Conservation (phyloP, 192 early-diverging fungal species). For the Mortierella alpina region DNA sequence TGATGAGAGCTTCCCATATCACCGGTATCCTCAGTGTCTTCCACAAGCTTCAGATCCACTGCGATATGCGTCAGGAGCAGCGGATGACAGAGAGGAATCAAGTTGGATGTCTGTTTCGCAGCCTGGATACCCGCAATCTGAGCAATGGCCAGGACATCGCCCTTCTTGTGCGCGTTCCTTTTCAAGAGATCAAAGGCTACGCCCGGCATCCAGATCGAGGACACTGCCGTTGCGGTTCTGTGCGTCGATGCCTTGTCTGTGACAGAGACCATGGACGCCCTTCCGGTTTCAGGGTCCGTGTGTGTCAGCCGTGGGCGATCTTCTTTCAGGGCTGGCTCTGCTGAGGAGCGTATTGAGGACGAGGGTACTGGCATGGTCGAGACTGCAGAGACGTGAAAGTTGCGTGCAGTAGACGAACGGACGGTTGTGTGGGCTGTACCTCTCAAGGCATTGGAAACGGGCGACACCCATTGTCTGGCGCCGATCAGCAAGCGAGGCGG, state of each 20-base stretch:
- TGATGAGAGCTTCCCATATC: background rate
- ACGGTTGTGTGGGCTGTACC: background rate
- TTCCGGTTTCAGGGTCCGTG: slow-evolving; percentile 75
- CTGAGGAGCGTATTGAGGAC: background rate
- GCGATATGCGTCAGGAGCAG: slow-evolving; percentile 75
- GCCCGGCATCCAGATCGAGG: slow-evolving; percentile 73
- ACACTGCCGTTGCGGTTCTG: slow-evolving; percentile 80
- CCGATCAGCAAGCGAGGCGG: too few relatives aligned
- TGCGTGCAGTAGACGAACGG: background rate
- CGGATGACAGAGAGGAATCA: slow-evolving; percentile 93
- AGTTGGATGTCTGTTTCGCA: slow-evolving; percentile 83
- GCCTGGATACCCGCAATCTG: slow-evolving; percentile 92
- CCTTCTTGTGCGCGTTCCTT: slow-evolving; percentile 80
- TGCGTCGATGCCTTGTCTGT: slow-evolving; percentile 73
- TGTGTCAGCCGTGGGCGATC: slow-evolving; percentile 73
- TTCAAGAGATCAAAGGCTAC: slow-evolving; percentile 75
- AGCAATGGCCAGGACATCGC: slow-evolving; percentile 89
- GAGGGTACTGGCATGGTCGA: background rate
- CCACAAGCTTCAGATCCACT: slow-evolving; percentile 70
- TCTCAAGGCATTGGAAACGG: background rate
- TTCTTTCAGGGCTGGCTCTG: background rate
- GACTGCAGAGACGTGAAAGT: background rate
- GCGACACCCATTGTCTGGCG: too few relatives aligned
- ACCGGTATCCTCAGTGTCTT: slow-evolving; percentile 12
- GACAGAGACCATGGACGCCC: slow-evolving; percentile 92